Conservation (phyloP, 768 basidiomycete species). For the Russula vinacea region DNA sequence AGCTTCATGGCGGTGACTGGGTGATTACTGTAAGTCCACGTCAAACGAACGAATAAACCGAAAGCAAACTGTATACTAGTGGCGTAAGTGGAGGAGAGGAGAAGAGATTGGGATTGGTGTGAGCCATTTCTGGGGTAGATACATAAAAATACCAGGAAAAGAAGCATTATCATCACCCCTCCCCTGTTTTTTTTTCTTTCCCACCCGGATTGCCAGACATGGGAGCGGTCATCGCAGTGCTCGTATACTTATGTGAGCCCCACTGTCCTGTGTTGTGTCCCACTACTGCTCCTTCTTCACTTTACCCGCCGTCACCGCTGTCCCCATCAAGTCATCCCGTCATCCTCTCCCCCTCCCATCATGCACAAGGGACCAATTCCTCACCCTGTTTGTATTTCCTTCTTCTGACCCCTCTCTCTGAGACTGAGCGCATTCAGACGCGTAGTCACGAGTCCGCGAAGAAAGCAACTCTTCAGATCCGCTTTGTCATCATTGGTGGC, state of each 20-base stretch:
- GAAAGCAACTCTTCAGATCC: conserved; percentile 30
- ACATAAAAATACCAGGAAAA: neutral
- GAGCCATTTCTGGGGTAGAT: conserved; percentile 9
- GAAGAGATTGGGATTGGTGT: conserved; percentile 2
- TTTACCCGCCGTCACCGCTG: neutral
- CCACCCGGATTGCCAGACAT: neutral
- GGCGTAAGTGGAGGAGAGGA: too few relatives aligned
- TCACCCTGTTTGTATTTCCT: conserved; percentile 3
- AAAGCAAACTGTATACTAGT: too few relatives aligned
- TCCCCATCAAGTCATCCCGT: neutral
- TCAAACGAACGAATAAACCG: too few relatives aligned
- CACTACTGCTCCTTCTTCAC: neutral
- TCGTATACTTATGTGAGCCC: conserved; percentile 7
- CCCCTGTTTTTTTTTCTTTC: conserved; percentile 10
- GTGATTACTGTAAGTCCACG: too few relatives aligned
- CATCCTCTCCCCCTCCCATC: neutral
- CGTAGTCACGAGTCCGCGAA: conserved; percentile 23
- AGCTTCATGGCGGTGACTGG: neutral
- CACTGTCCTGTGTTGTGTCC: too few relatives aligned
- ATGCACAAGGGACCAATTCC: conserved; percentile 16
- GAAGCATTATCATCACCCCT: neutral
- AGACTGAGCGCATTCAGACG: neutral
- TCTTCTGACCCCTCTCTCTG: too few relatives aligned
- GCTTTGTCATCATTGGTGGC: conserved; percentile 39
- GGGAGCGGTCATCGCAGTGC: neutral